Base-by-base conservation (phyloP, 345 rosid species). In the Pistacia vera region DNA sequence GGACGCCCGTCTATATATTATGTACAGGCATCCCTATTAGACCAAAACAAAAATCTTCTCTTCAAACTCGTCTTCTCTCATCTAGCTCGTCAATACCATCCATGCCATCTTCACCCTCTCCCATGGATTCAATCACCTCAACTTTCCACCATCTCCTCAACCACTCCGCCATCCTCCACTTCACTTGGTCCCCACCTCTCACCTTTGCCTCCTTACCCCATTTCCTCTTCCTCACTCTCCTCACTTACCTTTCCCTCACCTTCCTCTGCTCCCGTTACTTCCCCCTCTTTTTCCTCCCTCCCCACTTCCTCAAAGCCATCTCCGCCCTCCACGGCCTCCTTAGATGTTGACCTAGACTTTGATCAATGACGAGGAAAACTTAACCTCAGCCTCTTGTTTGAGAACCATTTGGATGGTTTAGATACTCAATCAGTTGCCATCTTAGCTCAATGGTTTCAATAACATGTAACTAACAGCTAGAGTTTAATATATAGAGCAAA, bases 281-380 rank as follows among this genome's bases (percentile, higher is more conserved):
- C 63, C 71, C 83, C 36, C 74, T 64, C 72, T 85, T 84, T 16
- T 48, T 73, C 57, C 73, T 83, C n/a, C 72, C 73, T 6, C 71
- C 91, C 9, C 75, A 44, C 35, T 22, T 91, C 81, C 87, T 90
- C 76, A 91, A 90, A 81, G 88, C 92, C 38, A 83, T 93, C 84
- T 84, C 97, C 0, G 93, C 94, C 82, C 12, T 89, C 76, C 98
- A 95, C 68, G 90, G 87, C 86, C 76, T 95, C 73, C 56, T 77
- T 22, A 22, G 5, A 11, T 25, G 77, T 60, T 14, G 81, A 78
- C 30, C 70, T 58, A 20, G 82, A 75, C 66, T 68, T 79, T 33
- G 86, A 69, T 11, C 62, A 51, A n/a, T 65, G 68, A 22, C 79
- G 80, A 16, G 41, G 83, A 28, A 81, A 68, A 64, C 80, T 86